A percentile compares a stretch with the other conserved stretches of the same genome.
Evolutionary conservation across 257 asterid species (phyloP).

Genomic region (Fraxinus cuspidata): DNA sequence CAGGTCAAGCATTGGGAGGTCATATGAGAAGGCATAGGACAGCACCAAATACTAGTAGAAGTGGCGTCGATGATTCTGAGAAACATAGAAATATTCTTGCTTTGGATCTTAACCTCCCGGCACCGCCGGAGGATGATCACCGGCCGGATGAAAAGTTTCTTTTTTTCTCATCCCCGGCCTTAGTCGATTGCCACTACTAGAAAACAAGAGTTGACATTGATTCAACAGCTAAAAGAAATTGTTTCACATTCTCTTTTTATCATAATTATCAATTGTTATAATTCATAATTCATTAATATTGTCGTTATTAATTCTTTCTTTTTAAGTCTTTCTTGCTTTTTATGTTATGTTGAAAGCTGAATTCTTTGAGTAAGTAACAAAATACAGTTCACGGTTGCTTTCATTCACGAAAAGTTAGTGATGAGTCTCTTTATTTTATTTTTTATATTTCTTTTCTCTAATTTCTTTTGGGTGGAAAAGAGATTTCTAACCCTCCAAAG

Average conservation of each 20-base stretch:
- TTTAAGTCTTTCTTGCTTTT: conserved; percentile 12
- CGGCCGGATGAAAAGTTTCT: conserved; percentile 37
- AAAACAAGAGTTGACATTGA: conserved; percentile 39
- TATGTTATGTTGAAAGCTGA: conserved; percentile 41
- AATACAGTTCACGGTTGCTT: conserved; percentile 67
- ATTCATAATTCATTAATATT: conserved; percentile 26
- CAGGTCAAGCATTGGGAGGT: conserved; percentile 94
- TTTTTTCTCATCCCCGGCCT: conserved; percentile 54
- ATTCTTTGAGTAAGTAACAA: conserved; percentile 54
- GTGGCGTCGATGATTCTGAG: conserved; percentile 25
- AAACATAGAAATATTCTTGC: conserved; percentile 43
- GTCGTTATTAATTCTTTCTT: conserved; percentile 19
- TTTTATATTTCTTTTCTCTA: conserved; percentile 15
- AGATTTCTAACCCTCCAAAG: conserved; percentile 31
- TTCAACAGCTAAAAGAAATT: conserved; percentile 24
- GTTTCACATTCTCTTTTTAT: neutral
- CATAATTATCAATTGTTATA: conserved; percentile 26
- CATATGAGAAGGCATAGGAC: conserved; percentile 88
- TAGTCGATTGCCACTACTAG: conserved; percentile 76
- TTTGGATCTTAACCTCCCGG: conserved; percentile 81
- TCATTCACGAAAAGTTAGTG: conserved; percentile 77
- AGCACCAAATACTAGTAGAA: conserved; percentile 15
- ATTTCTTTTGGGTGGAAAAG: conserved; percentile 34
- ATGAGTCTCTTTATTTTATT: conserved; percentile 28
- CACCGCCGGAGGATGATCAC: conserved; percentile 57